Evolutionary conservation across 306 rosid species (phyloP).

Genomic region (Nissolia schottii): DNA sequence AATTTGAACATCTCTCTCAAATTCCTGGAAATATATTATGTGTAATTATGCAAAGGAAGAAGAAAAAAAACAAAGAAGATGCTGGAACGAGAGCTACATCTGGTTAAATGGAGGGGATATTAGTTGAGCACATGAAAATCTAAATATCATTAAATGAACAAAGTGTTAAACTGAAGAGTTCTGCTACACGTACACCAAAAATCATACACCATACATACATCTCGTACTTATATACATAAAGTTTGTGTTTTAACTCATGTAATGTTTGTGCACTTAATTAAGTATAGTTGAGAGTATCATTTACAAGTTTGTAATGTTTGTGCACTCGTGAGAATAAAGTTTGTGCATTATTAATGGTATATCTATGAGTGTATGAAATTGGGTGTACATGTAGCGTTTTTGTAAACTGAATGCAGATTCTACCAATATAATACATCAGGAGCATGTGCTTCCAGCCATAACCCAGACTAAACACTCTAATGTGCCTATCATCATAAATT

Average conservation of each 20-base stretch:
- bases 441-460: not conserved
- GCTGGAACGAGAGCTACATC: not conserved
- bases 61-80: not conserved
- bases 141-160: slow-evolving; percentile 11
- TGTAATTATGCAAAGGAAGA: slow-evolving; percentile 16
- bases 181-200: too few species aligned
- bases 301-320: too few species aligned
- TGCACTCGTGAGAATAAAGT: too few species aligned
- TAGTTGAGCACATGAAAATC: not conserved
- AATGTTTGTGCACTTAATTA: too few species aligned
- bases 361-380: too few species aligned
- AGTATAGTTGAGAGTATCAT: too few species aligned
- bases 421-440: not conserved
- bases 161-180: too few species aligned
- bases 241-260: too few species aligned
- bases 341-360: too few species aligned
- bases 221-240: too few species aligned
- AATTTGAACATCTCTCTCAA: slow-evolving; percentile 98
- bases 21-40: slow-evolving; percentile 60
- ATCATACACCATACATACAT: too few species aligned
- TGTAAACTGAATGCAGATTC: not conserved
- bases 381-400: too few species aligned
- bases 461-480: not conserved
- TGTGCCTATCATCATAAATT: slow-evolving; percentile 4
- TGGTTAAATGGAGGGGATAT: not conserved